phyloP scores from a whole-genome alignment of 768 basidiomycete genomes.

The Mrakia blollopis region DNA sequence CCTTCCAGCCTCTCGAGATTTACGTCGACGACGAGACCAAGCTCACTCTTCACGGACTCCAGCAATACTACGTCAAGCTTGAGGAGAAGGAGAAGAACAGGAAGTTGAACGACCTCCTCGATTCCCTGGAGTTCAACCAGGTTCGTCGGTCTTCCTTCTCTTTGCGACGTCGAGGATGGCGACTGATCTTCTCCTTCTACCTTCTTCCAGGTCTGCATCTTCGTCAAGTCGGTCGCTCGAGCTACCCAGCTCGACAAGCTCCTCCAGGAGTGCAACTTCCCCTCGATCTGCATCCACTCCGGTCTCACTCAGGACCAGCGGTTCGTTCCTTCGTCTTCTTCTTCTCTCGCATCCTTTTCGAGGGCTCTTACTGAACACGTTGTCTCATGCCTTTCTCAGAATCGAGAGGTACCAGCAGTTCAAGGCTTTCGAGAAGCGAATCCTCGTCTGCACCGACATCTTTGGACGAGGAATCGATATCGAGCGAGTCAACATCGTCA shows the following conservation, averaged over 20 bases:
- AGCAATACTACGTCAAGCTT: constrained; percentile 97
- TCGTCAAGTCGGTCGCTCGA: constrained; percentile 95
- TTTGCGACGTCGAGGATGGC: not conserved
- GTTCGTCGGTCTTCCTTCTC: constrained; percentile 47
- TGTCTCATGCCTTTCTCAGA: constrained; percentile 47
- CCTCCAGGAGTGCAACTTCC: constrained; percentile 95
- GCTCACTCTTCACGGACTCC: constrained; percentile 91
- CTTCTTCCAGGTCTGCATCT: constrained; percentile 83
- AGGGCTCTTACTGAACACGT: not conserved
- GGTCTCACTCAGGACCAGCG: constrained; percentile 92
- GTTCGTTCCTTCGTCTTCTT: constrained; percentile 50
- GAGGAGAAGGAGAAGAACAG: constrained; percentile 94
- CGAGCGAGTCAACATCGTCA: constrained; percentile 97
- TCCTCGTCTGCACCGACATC: constrained; percentile 96
- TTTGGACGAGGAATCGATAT: constrained; percentile 91
- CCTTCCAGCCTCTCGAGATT: constrained; percentile 84
- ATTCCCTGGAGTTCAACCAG: constrained; percentile 97
- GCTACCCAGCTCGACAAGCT: constrained; percentile 95
- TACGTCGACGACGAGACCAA: constrained; percentile 99
- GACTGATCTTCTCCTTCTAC: not conserved
- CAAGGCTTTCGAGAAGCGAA: constrained; percentile 99
- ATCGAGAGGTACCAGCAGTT: constrained; percentile 95
- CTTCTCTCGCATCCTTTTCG: not conserved
- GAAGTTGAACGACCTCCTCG: constrained; percentile 91
- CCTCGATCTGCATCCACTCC: constrained; percentile 94